Evolutionary conservation across 1,139 yeast genomes (phyloP).

Genomic region (Pichia sp.): DNA sequence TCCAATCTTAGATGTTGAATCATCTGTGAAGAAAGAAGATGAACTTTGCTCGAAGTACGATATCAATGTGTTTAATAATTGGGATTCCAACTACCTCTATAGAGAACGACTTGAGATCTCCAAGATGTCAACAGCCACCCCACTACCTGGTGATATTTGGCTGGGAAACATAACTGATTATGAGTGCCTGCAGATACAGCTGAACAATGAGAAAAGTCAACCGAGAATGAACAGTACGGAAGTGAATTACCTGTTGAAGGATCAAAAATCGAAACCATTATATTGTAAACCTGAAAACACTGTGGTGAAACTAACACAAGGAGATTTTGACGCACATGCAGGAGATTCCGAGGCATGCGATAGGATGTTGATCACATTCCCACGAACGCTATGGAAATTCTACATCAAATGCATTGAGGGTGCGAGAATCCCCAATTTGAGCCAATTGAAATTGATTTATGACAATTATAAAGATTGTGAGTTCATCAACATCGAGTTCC

Average conservation of each 20-base stretch:
- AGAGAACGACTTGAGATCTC: constrained; percentile 78
- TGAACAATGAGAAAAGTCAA: constrained; percentile 9
- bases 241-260: constrained; percentile 1
- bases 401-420: constrained; percentile 44
- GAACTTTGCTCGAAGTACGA: constrained; percentile 27
- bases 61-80: constrained; percentile 36
- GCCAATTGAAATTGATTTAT: constrained; percentile 33
- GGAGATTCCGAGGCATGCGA: constrained; percentile 15
- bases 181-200: constrained; percentile 29
- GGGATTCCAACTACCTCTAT: constrained; percentile 68
- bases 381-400: constrained; percentile 34
- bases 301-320: constrained; percentile 32
- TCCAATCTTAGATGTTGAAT: constrained; percentile 17
- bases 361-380: constrained; percentile 28
- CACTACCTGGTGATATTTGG: constrained; percentile 48
- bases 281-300: constrained; percentile 50
- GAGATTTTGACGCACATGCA: constrained; percentile 14
- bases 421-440: constrained; percentile 46
- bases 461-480: constrained; percentile 26
- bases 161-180: constrained; percentile 67
- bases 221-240: constrained; percentile 4
- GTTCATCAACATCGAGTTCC: constrained; percentile 51
- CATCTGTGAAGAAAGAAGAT: constrained; percentile 19
- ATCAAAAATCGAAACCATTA: constrained; percentile 24
- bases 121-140: constrained; percentile 76